phyloP scores from a whole-genome alignment of 768 basidiomycete species.

The Naganishia kalamii region DNA sequence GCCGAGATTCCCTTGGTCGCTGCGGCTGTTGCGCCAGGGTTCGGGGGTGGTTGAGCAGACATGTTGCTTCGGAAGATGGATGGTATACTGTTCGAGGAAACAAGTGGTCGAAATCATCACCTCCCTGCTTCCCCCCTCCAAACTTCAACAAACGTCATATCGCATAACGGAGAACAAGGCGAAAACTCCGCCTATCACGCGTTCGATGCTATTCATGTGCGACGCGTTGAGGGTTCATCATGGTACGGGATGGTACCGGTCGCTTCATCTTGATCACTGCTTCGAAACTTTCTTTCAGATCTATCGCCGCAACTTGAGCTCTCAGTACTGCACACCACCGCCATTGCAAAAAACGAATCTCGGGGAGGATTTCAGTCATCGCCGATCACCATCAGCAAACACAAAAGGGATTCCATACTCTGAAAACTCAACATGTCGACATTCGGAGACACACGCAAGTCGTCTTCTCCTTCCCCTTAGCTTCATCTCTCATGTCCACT shows the following conservation, averaged over 20 bases:
- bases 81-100: no score
- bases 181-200: not conserved
- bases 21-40: not conserved
- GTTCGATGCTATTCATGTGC: not conserved
- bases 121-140: no score
- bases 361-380: no score
- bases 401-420: not conserved
- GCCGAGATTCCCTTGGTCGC: not conserved
- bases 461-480: not conserved
- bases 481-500: not conserved
- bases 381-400: not conserved
- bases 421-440: not conserved
- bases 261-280: no score
- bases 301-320: no score
- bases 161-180: no score
- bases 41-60: not conserved
- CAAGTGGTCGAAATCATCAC: no score
- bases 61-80: not conserved
- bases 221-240: not conserved
- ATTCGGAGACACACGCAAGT: slow-evolving; percentile 5
- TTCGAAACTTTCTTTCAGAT: no score
- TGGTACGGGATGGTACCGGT: no score
- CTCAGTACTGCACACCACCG: no score
- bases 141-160: not conserved
- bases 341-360: no score